Evolutionary conservation across 495 filamentous ascomycete genomes (phyloP), one percentile per base, ranked within the genome.

Genomic region (Xylaria castorea): DNA sequence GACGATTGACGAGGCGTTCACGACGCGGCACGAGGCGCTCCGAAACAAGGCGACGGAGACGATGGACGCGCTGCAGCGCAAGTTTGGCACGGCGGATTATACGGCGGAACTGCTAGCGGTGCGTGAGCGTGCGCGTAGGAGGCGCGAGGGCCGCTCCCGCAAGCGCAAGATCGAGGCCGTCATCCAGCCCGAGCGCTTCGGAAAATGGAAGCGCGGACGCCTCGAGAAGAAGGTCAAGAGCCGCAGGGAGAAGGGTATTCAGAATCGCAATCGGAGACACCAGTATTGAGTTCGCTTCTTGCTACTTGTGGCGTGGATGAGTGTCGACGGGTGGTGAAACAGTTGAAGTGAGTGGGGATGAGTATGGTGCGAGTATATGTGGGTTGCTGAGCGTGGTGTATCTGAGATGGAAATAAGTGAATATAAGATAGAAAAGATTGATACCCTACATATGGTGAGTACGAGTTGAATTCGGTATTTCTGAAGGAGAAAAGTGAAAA

Each of bases 141-240:
- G 91, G 76, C 87, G 96, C 73, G 89, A 92, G 74, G 88, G 88
- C 63, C 83, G 96, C 78, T 89, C 91, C 51, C 87, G 84, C 66
- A 98, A 99, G 87, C 85, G 96, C 75, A 92, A 91, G 78, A 92
- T 98, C 71, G 94, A 95, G 76, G 91, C 92, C 36, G 91, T 99
- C 25, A 87, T 85, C 36, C 89, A 92, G 71, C 95, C 96, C 12
- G 94, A 97, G 84, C 90, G 85, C 75, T 88, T 87, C 71, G 93
- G 90, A 14, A 85, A 85, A 76, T 89, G 91, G 75, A 99, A 98
- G 90, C 89, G 87, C 81, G 92, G 90, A 82, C 95, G 92, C 83
- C 90, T 91, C 70, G 94, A 95, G 75, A 91, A 90, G 83, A 94
- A 95, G 87, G 94, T 90, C 80, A 92, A 89, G 74, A 91, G 89